Base-by-base conservation (phyloP, 2,329 filamentous ascomycete genomes). In the Thielaviopsis euricoi region DNA sequence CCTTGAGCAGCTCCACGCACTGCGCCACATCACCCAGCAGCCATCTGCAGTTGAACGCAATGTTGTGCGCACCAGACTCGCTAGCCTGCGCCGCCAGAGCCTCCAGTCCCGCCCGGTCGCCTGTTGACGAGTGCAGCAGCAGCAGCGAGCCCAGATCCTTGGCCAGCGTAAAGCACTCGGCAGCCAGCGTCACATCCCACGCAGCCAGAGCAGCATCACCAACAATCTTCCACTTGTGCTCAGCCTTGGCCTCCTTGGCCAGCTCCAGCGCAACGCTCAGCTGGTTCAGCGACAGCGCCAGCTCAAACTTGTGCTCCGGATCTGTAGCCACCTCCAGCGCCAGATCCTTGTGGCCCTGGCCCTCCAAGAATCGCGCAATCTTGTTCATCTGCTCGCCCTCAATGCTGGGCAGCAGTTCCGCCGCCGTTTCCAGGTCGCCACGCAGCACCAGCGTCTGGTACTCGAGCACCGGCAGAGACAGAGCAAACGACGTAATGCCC, bases 141-240 rank as follows among this genome's bases (percentile, higher is more conserved):
- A 98, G 78, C 7, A 97, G 73, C 1, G 89, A 95, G 48, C 91
- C 90, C 2, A 96, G 75, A 67, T 98, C 93, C 67, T 89, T 93
- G 52, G 90, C 89, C 60, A 93, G 83, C 19, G 82, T 82, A 70
- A 97, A 98, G 73, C 91, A 97, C 71, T 97, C 89, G 53, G 93
- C 86, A 0, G 93, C 93, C 1, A 97, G 80, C 5, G 80, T 76
- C 37, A 98, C 78, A 65, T 98, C 85, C 93, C 91, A 98, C 1
- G 76, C 85, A 10, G 82, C 74, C 48, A 98, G 79, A 1, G 93
- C 93, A 1, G 90, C 87, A 65, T 98, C 93, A 61, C 93, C 93
- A 4, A 98, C 88, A 3, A 83, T 90, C 78, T 97, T 97, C 93
- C 93, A 98, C 73, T 95, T 95, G 73, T 97, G 91, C 69, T 97